phyloP scores from a whole-genome alignment of 2,329 filamentous ascomycete species.

The Hypoxylon sp. region DNA sequence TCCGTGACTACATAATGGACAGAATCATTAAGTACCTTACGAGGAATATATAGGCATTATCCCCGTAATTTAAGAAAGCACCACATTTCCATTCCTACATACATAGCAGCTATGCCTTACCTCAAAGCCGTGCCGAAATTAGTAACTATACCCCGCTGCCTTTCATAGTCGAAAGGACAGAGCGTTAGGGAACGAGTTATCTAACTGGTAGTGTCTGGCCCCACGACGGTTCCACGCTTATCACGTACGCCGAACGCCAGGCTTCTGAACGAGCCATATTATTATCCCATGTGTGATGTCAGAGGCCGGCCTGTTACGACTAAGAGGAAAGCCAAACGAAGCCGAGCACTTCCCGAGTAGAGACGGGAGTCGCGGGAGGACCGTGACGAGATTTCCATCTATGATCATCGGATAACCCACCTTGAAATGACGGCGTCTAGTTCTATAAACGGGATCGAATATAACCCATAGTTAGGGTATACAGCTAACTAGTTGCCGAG shows the following conservation, averaged over 20 bases:
- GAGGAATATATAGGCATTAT: not conserved
- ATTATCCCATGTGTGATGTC: not conserved
- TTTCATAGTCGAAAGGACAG: not conserved
- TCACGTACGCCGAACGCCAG: slow-evolving; percentile 1
- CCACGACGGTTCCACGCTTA: not conserved
- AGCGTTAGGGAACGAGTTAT: not conserved
- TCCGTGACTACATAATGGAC: not conserved
- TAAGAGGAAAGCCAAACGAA: not conserved
- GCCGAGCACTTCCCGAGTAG: not conserved
- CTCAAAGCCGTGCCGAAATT: not conserved
- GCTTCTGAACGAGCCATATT: too few relatives aligned
- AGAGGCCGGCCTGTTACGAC: not conserved
- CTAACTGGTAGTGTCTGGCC: not conserved
- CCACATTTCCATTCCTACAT: not conserved
- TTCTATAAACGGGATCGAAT: not conserved
- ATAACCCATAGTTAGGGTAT: not conserved
- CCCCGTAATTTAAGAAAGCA: not conserved
- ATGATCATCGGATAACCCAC: not conserved
- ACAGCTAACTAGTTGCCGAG: not conserved
- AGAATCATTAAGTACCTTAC: not conserved
- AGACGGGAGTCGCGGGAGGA: not conserved
- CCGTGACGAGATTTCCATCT: not conserved
- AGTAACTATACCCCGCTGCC: not conserved
- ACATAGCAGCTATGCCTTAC: not conserved
- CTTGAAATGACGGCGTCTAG: not conserved